Conservation (phyloP, 257 asterid genomes). For the Solanum gandarillasii region DNA sequence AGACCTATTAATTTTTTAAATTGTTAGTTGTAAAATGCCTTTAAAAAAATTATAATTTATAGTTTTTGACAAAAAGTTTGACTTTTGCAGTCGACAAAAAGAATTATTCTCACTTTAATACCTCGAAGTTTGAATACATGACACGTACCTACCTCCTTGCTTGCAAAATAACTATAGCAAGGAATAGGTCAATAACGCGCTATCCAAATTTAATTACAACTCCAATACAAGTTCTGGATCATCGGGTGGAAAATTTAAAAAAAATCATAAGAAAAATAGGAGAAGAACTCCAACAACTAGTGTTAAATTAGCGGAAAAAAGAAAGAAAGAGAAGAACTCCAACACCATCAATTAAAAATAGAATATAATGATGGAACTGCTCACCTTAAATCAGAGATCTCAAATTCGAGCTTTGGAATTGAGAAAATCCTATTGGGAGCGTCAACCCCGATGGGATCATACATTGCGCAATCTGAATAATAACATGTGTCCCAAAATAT, state of each 20-base stretch:
- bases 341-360: no score
- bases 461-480: no score
- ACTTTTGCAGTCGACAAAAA: background rate
- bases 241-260: no score
- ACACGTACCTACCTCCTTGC: background rate
- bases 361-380: no score
- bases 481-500: background rate
- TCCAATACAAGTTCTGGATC: rapidly evolving
- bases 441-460: no score
- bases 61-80: background rate
- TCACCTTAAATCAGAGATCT: no score
- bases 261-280: no score
- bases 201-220: no score
- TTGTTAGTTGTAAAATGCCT: background rate
- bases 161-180: background rate
- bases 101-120: background rate
- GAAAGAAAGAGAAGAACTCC: no score
- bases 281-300: no score
- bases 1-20: background rate
- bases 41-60: background rate
- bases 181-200: background rate
- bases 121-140: background rate
- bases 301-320: no score
- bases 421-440: rapidly evolving
- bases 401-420: no score